Base-by-base conservation (phyloP, 495 filamentous ascomycete species). In the Peziza echinospora region DNA sequence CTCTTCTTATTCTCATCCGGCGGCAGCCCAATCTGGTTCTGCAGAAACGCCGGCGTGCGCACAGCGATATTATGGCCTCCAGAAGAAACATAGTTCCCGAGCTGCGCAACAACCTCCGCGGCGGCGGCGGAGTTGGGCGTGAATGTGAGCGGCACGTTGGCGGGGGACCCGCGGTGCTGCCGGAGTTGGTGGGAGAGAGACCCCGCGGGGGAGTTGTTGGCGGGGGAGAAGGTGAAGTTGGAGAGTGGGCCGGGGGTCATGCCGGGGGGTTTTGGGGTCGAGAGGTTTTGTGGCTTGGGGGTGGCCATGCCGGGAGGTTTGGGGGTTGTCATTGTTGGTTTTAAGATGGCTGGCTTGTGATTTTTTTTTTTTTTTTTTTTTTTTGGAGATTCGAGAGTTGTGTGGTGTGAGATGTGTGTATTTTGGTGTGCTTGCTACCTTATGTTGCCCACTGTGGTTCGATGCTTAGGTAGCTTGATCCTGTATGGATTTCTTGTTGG, bases 1-100 rank as follows among this genome's bases (percentile, higher is more conserved):
- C 46, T 54, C 50, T 59, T 59, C 46, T 56, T 59, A 19, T 26
- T 56, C 46, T 59, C 56, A 37, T 59, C 56, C 2, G 49, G 21
- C 0, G 53, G 51, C 17, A 51, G 16, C 9, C 28, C 24, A 13
- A 50, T 46, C 41, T 49, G 21, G 53, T 16, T 16, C 47, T 47
- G 5, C 28, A 26, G 10, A 13, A 22, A 11, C 17, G 10, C 21
- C 17, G 21, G 22, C 19, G 21, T 11, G 24, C 25, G 7, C 53
- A 45, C 43, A 56, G 47, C 22, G 40, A 45, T 4, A 50, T 41
- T 11, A 57, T 24, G 19, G 46, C 49, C 7, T 53, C 56, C 5
- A 55, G 56, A 13, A 55, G 55, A 43, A 44, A 48, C 37, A 58
- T 53, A 43, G 45, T 44, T 5, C 45, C 53, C 26, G 55, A 58